Evolutionary conservation across 2,329 filamentous ascomycete species (phyloP), one percentile per base, ranked within the genome.

Genomic region (Ilyonectria robusta): DNA sequence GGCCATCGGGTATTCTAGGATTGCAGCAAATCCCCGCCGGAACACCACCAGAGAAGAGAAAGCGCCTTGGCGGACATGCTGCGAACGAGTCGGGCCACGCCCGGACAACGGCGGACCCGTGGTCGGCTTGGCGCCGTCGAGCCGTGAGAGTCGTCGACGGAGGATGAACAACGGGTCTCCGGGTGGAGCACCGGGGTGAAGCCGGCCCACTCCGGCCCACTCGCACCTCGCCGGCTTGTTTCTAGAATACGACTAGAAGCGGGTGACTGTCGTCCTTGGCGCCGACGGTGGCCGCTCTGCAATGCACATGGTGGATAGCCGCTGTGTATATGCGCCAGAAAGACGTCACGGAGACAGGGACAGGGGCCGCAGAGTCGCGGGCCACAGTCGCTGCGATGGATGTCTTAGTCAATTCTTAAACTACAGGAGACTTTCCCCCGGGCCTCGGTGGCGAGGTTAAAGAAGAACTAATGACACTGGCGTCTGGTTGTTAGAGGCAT

Each of bases 161-260:
- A 26, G 26, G 35, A 13, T 31, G 42, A 50, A 42, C 11, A 26
- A 50, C 42, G 56, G 31, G 62, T 29, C 60, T 1, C 31, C 57
- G 29, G 53, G 70, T 47, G 59, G 48, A 44, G 60, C 46, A 64
- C 33, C 56, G 44, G 59, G 44, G 15, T 67, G 50, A 57, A 57
- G 37, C 54, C 51, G 46, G 46, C 57, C 67, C 61, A 26, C 26
- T 26, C 54, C 51, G 46, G 46, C 29, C 31, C 19, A 7, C 23
- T 37, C 23, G 13, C 23, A 11, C 21, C 21, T 29, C 13, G 11
- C 8, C 47, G 10, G 11, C 44, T 31, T 54, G 59, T 61, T 75
- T 75, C 73, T 75, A 69, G 73, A 75, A 75, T 54, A 67, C 58
- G 62, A 66, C 68, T 70, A 72, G 71, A 75, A 75, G 60, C 15